A percentile compares a stretch with the other conserved stretches of the same genome.
Evolutionary conservation across 345 rosid genomes (phyloP).

Genomic region (Luvunga scandens): DNA sequence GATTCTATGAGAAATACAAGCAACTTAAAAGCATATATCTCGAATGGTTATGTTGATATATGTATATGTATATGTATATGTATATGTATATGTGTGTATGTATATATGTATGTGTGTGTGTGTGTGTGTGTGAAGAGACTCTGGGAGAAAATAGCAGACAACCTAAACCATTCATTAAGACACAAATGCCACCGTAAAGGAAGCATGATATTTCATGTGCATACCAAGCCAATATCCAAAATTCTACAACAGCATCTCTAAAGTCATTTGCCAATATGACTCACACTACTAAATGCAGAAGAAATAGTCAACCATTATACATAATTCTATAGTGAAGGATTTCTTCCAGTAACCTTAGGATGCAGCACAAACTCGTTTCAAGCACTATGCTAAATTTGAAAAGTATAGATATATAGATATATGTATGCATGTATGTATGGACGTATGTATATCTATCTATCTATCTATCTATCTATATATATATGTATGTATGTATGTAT

Average conservation of each 20-base stretch:
- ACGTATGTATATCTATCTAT: too few species aligned
- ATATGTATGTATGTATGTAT: too few species aligned
- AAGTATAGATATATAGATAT: too few species aligned
- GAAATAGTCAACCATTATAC: background rate
- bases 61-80: background rate
- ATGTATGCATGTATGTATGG: too few species aligned
- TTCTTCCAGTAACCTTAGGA: background rate
- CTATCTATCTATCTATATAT: too few species aligned
- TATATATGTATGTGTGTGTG: too few species aligned
- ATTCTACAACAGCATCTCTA: background rate
- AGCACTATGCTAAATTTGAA: background rate
- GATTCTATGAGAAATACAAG: background rate
- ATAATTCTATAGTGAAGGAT: background rate
- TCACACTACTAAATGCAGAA: background rate
- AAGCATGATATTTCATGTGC: background rate
- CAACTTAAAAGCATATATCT: background rate
- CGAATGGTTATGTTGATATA: background rate
- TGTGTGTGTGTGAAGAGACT: too few species aligned
- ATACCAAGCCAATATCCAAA: background rate
- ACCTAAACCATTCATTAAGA: background rate
- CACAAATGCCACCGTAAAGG: background rate
- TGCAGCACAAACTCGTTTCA: background rate
- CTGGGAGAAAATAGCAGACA: background rate
- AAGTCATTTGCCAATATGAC: background rate
- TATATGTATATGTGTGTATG: too few species aligned